Evolutionary conservation across 176 grass and related monocot species (phyloP), one percentile per base, ranked within the genome.

Genomic region (Cocos nucifera): DNA sequence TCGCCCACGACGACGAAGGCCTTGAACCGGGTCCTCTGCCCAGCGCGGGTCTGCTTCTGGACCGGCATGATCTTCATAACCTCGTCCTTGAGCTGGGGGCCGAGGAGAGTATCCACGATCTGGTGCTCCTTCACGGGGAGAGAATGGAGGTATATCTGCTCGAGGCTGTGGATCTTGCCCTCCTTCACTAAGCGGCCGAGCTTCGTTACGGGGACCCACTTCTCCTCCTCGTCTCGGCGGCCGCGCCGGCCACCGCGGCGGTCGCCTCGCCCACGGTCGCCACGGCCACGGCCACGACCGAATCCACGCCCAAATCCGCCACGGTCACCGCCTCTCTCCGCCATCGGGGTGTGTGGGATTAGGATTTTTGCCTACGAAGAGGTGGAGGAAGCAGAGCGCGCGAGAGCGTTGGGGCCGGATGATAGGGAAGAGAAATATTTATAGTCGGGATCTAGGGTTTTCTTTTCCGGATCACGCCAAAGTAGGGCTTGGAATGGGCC

Each of bases 21-120:
- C 81, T 94, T 94, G 77, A 94, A 94, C 2, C 89, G 78, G 22
- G 89, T 94, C 52, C 89, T 77, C 68, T 94, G 89, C 2, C 89
- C 89, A n/a, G 89, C 89, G 50, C 89, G 89, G 17, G 89, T 94
- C 71, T 94, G 89, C 77, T 94, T 94, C 78, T 94, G 89, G 0
- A 94, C 89, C 0, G 89, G 89, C 0, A 81, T 94, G 51, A 94
- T 94, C 81, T 94, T 94, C 89, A 94, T 94, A 4, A 94, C 89
- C 84, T 94, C 89, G 74, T 94, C 89, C 85, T 94, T 94, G 68
- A 94, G 80, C 0, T 75, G 64, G 0, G 75, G 78, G 15, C 77
- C 48, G 12, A 94, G 80, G 22, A 44, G 35, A 44, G 3, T 1
- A 30, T 94, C 89, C 19, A 94, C 68, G 78, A 94, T 94, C 54